Percentiles rank a stretch among this genome's conserved stretches.
Conservation (phyloP, 202 grass and related monocot species). For the Zizania palustris region DNA sequence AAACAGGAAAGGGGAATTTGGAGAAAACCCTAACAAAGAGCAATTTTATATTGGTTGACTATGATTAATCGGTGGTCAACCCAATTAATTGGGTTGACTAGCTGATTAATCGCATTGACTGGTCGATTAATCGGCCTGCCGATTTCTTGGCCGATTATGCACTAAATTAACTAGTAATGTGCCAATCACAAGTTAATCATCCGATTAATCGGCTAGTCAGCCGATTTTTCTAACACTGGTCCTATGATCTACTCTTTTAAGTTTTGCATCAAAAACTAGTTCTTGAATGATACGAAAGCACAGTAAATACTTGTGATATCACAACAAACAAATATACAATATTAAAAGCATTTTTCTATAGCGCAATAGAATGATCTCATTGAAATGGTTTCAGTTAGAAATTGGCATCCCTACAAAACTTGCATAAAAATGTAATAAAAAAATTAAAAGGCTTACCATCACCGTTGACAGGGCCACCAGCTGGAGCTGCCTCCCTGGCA, state of each 20-base stretch:
- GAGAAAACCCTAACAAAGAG: too few species aligned
- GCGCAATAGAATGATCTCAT: not conserved
- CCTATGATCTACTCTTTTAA: not conserved
- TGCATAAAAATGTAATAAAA: not conserved
- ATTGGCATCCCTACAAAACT: not conserved
- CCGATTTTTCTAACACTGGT: too few species aligned
- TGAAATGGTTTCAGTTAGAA: not conserved
- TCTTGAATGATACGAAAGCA: not conserved
- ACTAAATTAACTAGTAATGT: too few species aligned
- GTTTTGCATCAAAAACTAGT: not conserved
- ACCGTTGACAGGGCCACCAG: constrained; percentile 61
- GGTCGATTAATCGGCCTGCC: too few species aligned
- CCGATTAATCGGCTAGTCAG: too few species aligned
- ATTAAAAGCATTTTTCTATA: not conserved
- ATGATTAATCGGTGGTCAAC: too few species aligned
- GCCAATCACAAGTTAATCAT: too few species aligned
- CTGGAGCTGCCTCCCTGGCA: constrained; percentile 63
- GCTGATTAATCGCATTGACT: too few species aligned
- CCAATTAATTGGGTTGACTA: too few species aligned
- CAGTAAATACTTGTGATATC: not conserved
- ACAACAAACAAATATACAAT: not conserved
- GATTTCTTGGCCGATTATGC: too few species aligned
- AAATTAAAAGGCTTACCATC: constrained; percentile 57
- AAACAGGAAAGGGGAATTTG: too few species aligned
- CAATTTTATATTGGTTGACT: too few species aligned